Evolutionary conservation across 2,329 filamentous ascomycete species (phyloP), one percentile per base, ranked within the genome.

Genomic region (Colletotrichum siamense): DNA sequence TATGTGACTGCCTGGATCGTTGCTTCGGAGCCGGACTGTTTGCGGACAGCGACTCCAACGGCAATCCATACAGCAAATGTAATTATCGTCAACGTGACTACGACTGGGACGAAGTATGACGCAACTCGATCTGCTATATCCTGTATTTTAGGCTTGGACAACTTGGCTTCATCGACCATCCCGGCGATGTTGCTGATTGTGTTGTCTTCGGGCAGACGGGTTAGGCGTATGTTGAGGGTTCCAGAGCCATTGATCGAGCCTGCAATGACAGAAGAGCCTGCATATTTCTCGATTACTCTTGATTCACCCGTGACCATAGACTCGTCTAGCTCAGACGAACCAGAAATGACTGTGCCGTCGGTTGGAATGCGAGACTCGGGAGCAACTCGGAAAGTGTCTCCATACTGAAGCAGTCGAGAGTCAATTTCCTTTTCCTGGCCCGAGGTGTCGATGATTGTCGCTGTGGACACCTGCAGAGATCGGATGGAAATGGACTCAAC

Each of bases 251-350:
- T 96, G 66, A 94, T 86, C 0, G 94, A 91, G 0, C 94, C 94
- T 4, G 95, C 94, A 73, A 95, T 89, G 2, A 96, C 88, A 0
- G 79, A 65, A 2, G 89, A 90, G 0, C 88, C 88, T 0, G 84
- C 68, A 0, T 82, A 77, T 81, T 96, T 96, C 6, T 87, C 86
- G 0, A 95, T 89, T 0, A 91, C 92, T 0, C 83, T 83, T 0
- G 91, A 88, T 81, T 97, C 95, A 1, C 95, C 95, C 0, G 95
- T 96, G 10, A 96, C 83, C 91, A 95, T 94, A 0, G 94, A 95
- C 81, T 96, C 95, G 79, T 96, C 90, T 0, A 95, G 88, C 75
- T 95, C 94, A 1, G 91, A 93, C 0, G 84, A 86, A 0, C 95
- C 95, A 3, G 85, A 84, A 0, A 93, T 77, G 1, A 96, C 89